These are phyloP conservation scores for Cylindrodendrum hubeiense DNA, from an alignment of 2,329 filamentous ascomycete genomes.

Conservation along the genomic window DNA sequence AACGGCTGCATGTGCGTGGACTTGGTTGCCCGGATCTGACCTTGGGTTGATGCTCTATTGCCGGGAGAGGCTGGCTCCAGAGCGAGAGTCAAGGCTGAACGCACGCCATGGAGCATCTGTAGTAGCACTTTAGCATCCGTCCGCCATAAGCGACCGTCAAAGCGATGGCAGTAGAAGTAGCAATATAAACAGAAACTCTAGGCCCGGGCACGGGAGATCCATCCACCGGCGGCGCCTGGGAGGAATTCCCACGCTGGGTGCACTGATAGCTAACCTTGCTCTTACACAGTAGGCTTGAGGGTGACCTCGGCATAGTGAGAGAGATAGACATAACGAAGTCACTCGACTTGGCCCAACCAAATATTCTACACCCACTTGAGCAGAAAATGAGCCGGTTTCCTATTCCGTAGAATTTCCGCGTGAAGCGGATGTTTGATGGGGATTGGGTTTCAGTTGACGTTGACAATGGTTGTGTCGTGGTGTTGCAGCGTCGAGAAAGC, in stretches of 20 bases:
- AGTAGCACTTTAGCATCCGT: background rate
- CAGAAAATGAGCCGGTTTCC: background rate
- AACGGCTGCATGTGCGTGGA: constrained; percentile 58
- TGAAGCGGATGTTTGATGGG: background rate
- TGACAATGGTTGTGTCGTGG: constrained; percentile 31
- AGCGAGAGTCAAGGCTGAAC: constrained; percentile 42
- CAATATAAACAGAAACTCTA: background rate
- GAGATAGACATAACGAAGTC: background rate
- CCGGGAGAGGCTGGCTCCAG: constrained; percentile 29
- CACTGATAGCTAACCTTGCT: background rate
- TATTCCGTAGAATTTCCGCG: too few species aligned
- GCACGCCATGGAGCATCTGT: constrained; percentile 43
- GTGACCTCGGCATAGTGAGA: background rate
- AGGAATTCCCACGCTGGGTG: background rate
- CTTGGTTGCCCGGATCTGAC: constrained; percentile 41
- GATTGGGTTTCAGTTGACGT: background rate
- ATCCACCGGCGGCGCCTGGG: background rate
- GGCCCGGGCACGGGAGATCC: constrained; percentile 28
- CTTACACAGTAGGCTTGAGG: background rate
- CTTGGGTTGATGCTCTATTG: constrained; percentile 29
- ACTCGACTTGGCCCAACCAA: background rate
- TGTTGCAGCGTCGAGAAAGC: constrained; percentile 7
- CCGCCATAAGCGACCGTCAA: background rate
- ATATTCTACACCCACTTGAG: background rate
- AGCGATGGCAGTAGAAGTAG: background rate